phyloP scores from a whole-genome alignment of 2,329 filamentous ascomycete genomes.

The Pseudogymnoascus sp. region DNA sequence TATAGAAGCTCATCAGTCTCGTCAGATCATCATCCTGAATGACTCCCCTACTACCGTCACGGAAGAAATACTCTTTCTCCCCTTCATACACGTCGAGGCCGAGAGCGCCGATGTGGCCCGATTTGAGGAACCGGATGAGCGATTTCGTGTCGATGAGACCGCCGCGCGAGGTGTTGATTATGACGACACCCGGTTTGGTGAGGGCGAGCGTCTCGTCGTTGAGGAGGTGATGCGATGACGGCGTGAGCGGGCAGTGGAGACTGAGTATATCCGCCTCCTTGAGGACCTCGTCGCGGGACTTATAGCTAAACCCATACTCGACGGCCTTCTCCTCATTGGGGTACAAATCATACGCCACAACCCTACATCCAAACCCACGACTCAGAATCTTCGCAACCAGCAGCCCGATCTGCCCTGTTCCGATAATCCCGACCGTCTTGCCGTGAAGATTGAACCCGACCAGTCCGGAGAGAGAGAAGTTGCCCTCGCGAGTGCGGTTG shows the following conservation, averaged over 20 bases:
- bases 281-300: not conserved
- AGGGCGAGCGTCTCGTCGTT: slow-evolving; percentile 47
- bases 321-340: not conserved
- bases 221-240: slow-evolving; percentile 39
- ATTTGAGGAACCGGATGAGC: slow-evolving; percentile 54
- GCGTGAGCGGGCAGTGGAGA: slow-evolving; percentile 36
- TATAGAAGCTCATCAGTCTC: slow-evolving; percentile 60
- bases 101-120: slow-evolving; percentile 49
- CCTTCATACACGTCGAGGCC: slow-evolving; percentile 63
- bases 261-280: not conserved
- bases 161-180: slow-evolving; percentile 60
- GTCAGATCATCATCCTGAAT: slow-evolving; percentile 60
- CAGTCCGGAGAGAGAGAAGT: slow-evolving; percentile 59
- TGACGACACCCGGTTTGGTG: not conserved
- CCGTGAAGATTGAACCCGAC: slow-evolving; percentile 53
- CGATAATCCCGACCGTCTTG: slow-evolving; percentile 60
- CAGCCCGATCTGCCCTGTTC: slow-evolving; percentile 58
- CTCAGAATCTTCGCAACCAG: slow-evolving; percentile 51
- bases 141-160: slow-evolving; percentile 54
- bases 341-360: slow-evolving; percentile 49
- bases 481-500: slow-evolving; percentile 60
- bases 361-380: slow-evolving; percentile 54
- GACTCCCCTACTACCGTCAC: slow-evolving; percentile 56
- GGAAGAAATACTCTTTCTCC: slow-evolving; percentile 57
- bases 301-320: not conserved